Conservation (phyloP, 805 yeast genomes). For the Wickerhamiella galacta region DNA sequence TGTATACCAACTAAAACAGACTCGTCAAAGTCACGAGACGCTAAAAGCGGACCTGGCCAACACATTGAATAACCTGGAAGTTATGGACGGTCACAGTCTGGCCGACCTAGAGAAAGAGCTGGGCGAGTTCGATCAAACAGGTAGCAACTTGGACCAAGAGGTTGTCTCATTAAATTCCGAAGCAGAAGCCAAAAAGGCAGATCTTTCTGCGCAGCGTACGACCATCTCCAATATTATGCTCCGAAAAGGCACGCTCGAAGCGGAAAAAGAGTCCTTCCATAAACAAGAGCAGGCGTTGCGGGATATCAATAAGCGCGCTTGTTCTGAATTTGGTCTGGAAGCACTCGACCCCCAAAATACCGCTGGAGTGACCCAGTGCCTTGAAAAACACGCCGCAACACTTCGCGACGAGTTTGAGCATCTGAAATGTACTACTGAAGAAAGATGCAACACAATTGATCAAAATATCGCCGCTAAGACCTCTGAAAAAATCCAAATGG, state of each 20-base stretch:
- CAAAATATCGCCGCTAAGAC: constrained; percentile 14
- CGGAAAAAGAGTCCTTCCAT: constrained; percentile 21
- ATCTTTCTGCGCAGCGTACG: not conserved
- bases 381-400: not conserved
- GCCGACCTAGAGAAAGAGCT: constrained; percentile 25
- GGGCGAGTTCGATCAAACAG: not conserved
- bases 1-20: constrained; percentile 42
- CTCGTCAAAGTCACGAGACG: constrained; percentile 32
- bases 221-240: not conserved
- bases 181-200: not conserved
- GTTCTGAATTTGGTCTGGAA: constrained; percentile 3
- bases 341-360: not conserved
- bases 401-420: constrained; percentile 7
- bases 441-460: constrained; percentile 19
- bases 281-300: constrained; percentile 7
- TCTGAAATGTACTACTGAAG: constrained; percentile 13
- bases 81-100: constrained; percentile 22
- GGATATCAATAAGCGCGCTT: constrained; percentile 6
- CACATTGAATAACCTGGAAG: constrained; percentile 30
- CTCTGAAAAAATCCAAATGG: constrained; percentile 14
- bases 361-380: not conserved
- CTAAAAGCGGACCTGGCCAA: constrained; percentile 36
- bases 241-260: constrained; percentile 26
- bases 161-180: not conserved
- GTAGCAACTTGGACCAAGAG: not conserved